phyloP scores from a whole-genome alignment of 345 rosid genomes.

The Euclidium syriacum region DNA sequence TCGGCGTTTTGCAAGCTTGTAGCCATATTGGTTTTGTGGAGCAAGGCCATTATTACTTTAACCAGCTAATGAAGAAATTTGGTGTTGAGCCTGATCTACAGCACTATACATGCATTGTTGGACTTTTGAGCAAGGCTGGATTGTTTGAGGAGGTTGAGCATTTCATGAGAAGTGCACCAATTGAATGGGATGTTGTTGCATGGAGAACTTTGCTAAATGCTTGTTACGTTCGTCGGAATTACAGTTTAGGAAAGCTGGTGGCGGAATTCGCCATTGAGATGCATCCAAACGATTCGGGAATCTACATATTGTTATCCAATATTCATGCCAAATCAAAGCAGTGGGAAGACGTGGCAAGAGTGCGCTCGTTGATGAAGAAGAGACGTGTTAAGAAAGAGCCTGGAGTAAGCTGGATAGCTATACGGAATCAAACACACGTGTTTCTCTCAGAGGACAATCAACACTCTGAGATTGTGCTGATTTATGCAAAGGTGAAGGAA shows the following conservation, averaged over 20 bases:
- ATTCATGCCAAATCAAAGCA: conserved; percentile 59
- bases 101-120: conserved; percentile 75
- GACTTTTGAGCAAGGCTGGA: conserved; percentile 75
- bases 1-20: conserved; percentile 79
- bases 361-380: conserved; percentile 61
- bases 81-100: conserved; percentile 59
- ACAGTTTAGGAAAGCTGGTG: conserved; percentile 49
- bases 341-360: conserved; percentile 65
- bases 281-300: conserved; percentile 61
- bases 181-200: conserved; percentile 73
- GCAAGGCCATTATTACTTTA: conserved; percentile 54
- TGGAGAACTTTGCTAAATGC: conserved; percentile 75
- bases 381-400: conserved; percentile 75
- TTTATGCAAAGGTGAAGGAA: conserved; percentile 53
- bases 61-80: conserved; percentile 48
- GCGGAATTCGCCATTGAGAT: conserved; percentile 40
- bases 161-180: conserved; percentile 59
- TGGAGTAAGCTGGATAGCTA: conserved; percentile 81
- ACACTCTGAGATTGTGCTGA: conserved; percentile 58
- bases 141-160: conserved; percentile 49
- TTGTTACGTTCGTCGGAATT: conserved; percentile 54
- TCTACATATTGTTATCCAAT: conserved; percentile 35
- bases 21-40: conserved; percentile 54
- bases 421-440: conserved; percentile 46
- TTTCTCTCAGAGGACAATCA: conserved; percentile 59